A percentile compares a stretch with the other conserved stretches of the same genome.
phyloP scores from a whole-genome alignment of 192 early-diverging fungal species.

The Umbelopsis vinacea region DNA sequence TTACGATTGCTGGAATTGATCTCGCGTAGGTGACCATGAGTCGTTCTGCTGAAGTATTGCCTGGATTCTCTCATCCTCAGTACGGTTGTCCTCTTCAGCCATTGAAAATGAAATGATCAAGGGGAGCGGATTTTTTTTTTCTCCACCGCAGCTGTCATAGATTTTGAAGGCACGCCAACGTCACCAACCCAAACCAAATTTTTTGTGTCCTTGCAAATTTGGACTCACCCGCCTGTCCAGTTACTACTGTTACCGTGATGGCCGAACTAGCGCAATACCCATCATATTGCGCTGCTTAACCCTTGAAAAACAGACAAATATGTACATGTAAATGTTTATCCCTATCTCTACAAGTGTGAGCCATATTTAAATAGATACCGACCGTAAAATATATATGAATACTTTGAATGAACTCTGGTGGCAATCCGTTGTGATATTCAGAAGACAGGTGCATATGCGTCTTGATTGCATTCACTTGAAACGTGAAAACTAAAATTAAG shows the following conservation, averaged over 20 bases:
- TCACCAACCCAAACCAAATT: neutral
- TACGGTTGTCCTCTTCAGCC: slow-evolving; percentile 34
- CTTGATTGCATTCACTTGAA: no score
- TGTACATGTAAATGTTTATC: neutral
- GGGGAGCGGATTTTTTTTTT: neutral
- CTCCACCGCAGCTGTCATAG: neutral
- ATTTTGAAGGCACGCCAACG: neutral
- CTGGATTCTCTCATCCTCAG: slow-evolving; percentile 78
- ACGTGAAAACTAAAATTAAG: no score
- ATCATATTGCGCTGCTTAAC: no score
- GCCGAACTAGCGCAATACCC: no score
- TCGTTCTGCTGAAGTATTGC: slow-evolving; percentile 81
- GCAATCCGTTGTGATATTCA: no score
- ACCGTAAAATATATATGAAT: neutral
- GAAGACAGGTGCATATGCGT: no score
- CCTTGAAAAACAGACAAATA: neutral
- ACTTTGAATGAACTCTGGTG: no score
- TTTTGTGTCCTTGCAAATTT: no score
- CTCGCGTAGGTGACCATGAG: slow-evolving; percentile 76
- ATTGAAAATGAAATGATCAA: slow-evolving; percentile 7
- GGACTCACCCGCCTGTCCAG: no score
- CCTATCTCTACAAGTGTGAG: neutral
- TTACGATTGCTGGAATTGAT: slow-evolving; percentile 76
- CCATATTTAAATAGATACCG: neutral
- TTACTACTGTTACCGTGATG: no score